Evolutionary conservation across 148 eudicot species (phyloP), one percentile per base, ranked within the genome.

Genomic region (Rhododendron ovatum): DNA sequence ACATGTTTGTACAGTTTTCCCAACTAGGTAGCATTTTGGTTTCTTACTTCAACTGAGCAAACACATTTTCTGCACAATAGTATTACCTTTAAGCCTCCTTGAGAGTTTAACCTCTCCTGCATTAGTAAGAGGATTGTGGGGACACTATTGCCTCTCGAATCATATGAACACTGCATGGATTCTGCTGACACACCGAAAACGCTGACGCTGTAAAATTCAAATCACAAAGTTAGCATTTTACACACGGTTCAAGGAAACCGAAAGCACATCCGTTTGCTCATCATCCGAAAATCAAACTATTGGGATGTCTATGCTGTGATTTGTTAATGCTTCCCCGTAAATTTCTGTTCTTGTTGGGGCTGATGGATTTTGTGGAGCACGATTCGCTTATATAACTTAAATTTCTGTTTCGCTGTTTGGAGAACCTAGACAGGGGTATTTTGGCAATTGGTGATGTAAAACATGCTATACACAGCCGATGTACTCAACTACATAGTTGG

Each of bases 151-250:
- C 98, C 98, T 86, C 93, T 95, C 48, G 94, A 63, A 85, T 96
- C 98, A 61, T 89, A 93, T 14, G 94, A 89, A 80, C 96, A 94
- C 89, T 96, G 98, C 98, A 96, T 95, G 17, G 98, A 96, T 69
- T 96, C 98, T 22, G 98, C 95, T 30, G 98, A 96, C 67, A 96
- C 96, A 0, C 98, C 98, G 63, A 96, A 96, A 48, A 95, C 98
- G 78, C 93, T 95, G 69, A 92, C 94, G 86, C 98, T 96, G 88
- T 92, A 89, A 41, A 80, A 86, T 74, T 63, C 8, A 43, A 59
- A 59, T 53, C 73, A 33, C 5, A 22, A 59, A 57, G n/a, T 33
- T 9, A 81, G 71, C 45, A 57, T 55, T 55, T 81, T 53, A 8
- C 59, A 1, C 59, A 33, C 22, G 22, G 59, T 30, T 14, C 30